Percentiles rank a stretch among this genome's conserved stretches.
Conservation (phyloP, 1,284 basidiomycete species). For the Marasmius sp. region DNA sequence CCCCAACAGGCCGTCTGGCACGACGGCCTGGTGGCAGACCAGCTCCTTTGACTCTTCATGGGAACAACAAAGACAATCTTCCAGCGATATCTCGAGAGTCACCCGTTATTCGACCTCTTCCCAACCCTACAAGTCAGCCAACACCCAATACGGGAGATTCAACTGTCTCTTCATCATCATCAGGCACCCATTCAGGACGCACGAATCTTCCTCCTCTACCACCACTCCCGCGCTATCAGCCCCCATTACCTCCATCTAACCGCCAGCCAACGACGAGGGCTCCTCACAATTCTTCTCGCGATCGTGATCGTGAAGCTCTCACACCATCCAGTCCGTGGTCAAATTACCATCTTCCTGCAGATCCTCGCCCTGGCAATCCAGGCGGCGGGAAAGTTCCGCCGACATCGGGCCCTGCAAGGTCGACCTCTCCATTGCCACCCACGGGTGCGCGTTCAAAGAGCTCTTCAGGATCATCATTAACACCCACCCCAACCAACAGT, state of each 20-base stretch:
- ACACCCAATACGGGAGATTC: conserved; percentile 8
- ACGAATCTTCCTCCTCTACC: conserved; percentile 63
- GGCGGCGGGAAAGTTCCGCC: conserved; percentile 38
- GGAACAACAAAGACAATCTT: conserved; percentile 49
- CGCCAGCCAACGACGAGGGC: conserved; percentile 1
- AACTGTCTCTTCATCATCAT: conserved; percentile 15
- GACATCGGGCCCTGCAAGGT: conserved; percentile 35
- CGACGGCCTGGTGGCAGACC: conserved; percentile 56
- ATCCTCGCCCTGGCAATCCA: conserved; percentile 55
- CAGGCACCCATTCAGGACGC: conserved; percentile 37
- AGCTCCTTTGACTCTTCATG: conserved; percentile 63
- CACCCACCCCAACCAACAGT: conserved; percentile 28
- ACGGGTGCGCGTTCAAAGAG: conserved; percentile 29
- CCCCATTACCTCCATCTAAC: conserved; percentile 17
- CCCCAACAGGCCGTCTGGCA: conserved; percentile 26
- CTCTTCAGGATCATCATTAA: conserved; percentile 6
- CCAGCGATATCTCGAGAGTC: conserved; percentile 66
- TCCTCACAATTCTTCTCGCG: conserved; percentile 1
- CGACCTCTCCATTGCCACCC: conserved; percentile 59
- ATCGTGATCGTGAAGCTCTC: conserved; percentile 42
- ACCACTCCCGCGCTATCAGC: conserved; percentile 51
- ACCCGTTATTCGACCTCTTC: conserved; percentile 47
- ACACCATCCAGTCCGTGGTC: conserved; percentile 51
- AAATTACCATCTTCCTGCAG: conserved; percentile 56
- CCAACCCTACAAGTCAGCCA: conserved; percentile 17